Percentiles rank a stretch among this genome's conserved stretches.
Conservation (phyloP, 179 eudicot species). For the Beta lomatogona region DNA sequence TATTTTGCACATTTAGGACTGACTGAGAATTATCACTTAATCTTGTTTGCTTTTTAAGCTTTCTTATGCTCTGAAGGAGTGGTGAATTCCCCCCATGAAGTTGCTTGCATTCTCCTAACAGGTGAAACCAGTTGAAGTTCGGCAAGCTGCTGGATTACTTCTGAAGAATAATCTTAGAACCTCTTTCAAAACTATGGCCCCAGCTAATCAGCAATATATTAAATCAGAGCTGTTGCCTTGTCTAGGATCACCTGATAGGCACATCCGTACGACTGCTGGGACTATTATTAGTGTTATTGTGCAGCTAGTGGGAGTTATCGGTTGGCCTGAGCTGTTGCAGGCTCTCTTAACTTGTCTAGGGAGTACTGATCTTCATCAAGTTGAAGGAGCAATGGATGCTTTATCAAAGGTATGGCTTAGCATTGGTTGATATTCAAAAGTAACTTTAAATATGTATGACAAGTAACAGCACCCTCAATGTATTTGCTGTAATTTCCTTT, state of each 20-base stretch:
- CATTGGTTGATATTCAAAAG: not conserved
- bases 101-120: slow-evolving; percentile 32
- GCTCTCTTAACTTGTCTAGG: slow-evolving; percentile 76
- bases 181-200: slow-evolving; percentile 61
- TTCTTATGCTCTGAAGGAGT: not conserved
- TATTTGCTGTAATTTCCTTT: not conserved
- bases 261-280: slow-evolving; percentile 85
- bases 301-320: slow-evolving; percentile 76
- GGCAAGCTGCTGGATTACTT: slow-evolving; percentile 97
- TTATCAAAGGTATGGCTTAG: slow-evolving; percentile 71
- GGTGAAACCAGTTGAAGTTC: slow-evolving; percentile 79
- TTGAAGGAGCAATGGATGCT: slow-evolving; percentile 99
- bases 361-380: slow-evolving; percentile 70
- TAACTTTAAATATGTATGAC: not conserved
- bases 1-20: not conserved
- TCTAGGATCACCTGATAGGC: slow-evolving; percentile 79
- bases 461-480: not conserved
- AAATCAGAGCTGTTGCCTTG: slow-evolving; percentile 82
- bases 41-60: not conserved
- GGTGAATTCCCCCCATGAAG: not conserved
- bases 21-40: not conserved
- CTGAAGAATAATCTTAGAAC: slow-evolving; percentile 84
- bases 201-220: slow-evolving; percentile 70
- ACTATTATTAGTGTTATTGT: slow-evolving; percentile 80
- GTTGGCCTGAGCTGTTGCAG: slow-evolving; percentile 83